Conservation (phyloP, 352 stramenopile genomes). For the Phytophthora cryptogea region DNA sequence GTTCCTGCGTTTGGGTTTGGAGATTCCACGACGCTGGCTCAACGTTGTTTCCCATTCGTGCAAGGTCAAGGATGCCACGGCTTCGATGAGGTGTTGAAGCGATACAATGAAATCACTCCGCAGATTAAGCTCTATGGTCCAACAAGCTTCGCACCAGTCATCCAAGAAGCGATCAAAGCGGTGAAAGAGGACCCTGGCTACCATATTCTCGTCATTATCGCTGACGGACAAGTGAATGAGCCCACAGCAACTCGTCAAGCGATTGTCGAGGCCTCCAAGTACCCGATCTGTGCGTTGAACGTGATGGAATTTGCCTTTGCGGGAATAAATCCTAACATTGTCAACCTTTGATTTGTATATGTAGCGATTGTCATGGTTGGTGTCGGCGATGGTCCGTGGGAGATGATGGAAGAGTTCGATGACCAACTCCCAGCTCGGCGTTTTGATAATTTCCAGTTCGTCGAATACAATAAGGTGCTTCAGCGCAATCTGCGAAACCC, state of each 20-base stretch:
- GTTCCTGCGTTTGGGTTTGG: conserved; percentile 75
- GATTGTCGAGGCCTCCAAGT: conserved; percentile 76
- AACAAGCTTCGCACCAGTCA: conserved; percentile 73
- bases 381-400: conserved; percentile 80
- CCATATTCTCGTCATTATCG: conserved; percentile 81
- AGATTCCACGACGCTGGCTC: conserved; percentile 51
- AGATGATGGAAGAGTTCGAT: conserved; percentile 82
- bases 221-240: conserved; percentile 77
- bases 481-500: conserved; percentile 65
- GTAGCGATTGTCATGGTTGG: conserved; percentile 59
- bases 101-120: conserved; percentile 67
- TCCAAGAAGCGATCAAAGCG: conserved; percentile 54
- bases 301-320: neutral
- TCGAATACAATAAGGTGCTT: conserved; percentile 71
- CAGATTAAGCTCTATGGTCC: conserved; percentile 59
- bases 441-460: conserved; percentile 85
- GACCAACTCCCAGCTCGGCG: conserved; percentile 56
- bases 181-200: conserved; percentile 58
- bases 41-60: conserved; percentile 54
- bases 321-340: neutral
- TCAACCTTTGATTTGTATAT: neutral
- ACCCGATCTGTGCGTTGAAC: conserved; percentile 57
- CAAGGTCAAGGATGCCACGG: conserved; percentile 41
- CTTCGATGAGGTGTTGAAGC: conserved; percentile 56
- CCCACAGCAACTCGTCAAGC: conserved; percentile 58